Percentiles rank a stretch among this genome's conserved stretches.
Evolutionary conservation across 2,329 filamentous ascomycete genomes (phyloP).

Genomic region (Monilinia polystroma): DNA sequence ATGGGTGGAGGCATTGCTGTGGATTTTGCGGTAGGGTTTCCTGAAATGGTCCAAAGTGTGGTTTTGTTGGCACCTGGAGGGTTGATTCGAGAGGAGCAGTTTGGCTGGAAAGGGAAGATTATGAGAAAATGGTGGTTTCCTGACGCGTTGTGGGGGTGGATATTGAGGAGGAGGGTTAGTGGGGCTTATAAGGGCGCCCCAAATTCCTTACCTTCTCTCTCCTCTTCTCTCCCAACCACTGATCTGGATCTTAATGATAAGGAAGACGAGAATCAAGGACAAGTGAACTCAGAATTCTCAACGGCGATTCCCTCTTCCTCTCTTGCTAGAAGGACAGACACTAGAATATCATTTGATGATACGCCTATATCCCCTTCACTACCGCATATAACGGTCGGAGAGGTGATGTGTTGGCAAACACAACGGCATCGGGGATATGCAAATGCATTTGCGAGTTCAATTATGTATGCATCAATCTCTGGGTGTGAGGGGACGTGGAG

Average conservation of each 20-base stretch:
- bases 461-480: slow-evolving; percentile 54
- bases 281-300: not conserved
- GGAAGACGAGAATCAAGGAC: slow-evolving; percentile 27
- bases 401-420: slow-evolving; percentile 56
- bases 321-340: slow-evolving; percentile 14
- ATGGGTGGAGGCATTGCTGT: slow-evolving; percentile 73
- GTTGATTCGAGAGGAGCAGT: slow-evolving; percentile 59
- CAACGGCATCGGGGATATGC: slow-evolving; percentile 57
- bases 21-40: slow-evolving; percentile 68
- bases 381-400: slow-evolving; percentile 30
- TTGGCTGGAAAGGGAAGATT: slow-evolving; percentile 50
- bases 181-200: not conserved
- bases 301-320: not conserved
- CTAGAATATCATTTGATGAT: slow-evolving; percentile 27
- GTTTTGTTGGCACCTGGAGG: slow-evolving; percentile 79
- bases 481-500: slow-evolving; percentile 53
- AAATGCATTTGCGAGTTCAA: slow-evolving; percentile 57
- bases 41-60: slow-evolving; percentile 65
- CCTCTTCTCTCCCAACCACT: not conserved
- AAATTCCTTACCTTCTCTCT: not conserved
- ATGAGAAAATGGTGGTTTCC: slow-evolving; percentile 57
- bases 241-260: not conserved
- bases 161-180: slow-evolving; percentile 23
- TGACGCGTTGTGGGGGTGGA: slow-evolving; percentile 44
- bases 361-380: slow-evolving; percentile 27